A percentile compares a stretch with the other conserved stretches of the same genome.
These are phyloP conservation scores for Melanogaster broomeanus DNA, from an alignment of 768 basidiomycete species.

Conservation along the genomic window DNA sequence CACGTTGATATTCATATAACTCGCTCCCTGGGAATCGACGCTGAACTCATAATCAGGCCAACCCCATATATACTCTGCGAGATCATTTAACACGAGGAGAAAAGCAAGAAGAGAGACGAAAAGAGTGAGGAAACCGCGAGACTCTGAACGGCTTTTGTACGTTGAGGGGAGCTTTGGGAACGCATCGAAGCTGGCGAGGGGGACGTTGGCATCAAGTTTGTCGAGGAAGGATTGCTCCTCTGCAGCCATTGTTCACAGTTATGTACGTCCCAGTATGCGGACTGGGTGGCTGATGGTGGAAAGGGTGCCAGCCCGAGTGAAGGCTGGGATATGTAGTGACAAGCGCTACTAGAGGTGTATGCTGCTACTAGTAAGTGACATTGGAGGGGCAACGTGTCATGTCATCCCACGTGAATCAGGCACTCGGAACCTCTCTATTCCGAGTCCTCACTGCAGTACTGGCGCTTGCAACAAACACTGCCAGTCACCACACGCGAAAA, in stretches of 20 bases:
- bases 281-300: background rate
- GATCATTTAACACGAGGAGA: slow-evolving; percentile 81
- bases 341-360: too few species aligned
- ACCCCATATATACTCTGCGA: slow-evolving; percentile 91
- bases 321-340: slow-evolving; percentile 2
- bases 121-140: slow-evolving; percentile 80
- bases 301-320: background rate
- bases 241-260: slow-evolving; percentile 10
- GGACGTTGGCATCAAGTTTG: slow-evolving; percentile 63
- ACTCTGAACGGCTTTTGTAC: slow-evolving; percentile 78
- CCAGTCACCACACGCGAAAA: too few species aligned
- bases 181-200: slow-evolving; percentile 79
- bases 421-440: too few species aligned
- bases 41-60: slow-evolving; percentile 91
- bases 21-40: slow-evolving; percentile 65
- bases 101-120: slow-evolving; percentile 67
- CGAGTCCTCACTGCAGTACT: too few species aligned
- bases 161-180: slow-evolving; percentile 84
- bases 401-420: too few species aligned
- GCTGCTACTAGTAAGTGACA: too few species aligned
- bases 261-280: background rate
- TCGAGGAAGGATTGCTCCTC: slow-evolving; percentile 45
- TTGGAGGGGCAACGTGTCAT: too few species aligned
- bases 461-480: too few species aligned
- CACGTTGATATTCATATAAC: slow-evolving; percentile 82